Evolutionary conservation across 257 asterid species (phyloP), one percentile per base, ranked within the genome.

Genomic region (Ilex asprella): DNA sequence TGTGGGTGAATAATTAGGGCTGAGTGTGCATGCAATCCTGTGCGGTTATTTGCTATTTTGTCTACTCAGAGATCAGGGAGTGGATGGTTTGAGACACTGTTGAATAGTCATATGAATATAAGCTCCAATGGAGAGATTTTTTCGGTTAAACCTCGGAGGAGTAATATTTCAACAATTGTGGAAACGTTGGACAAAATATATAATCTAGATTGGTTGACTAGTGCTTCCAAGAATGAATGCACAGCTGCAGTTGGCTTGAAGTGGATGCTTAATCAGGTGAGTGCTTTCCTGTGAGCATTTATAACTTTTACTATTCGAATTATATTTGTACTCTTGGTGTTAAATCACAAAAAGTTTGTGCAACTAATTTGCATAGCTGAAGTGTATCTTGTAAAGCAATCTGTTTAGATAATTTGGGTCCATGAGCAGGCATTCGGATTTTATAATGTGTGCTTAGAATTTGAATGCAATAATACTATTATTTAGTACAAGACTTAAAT

Each of bases 221-320:
- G 99, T 64, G 97, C 99, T 66, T 83, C 97, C 16, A 89, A 87
- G 72, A 93, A 93, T 70, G 96, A 93, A 79, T 93, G 99, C 86
- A 89, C 96, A 0, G 91, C 99, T 69, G 99, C 99, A 4, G 86
- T 93, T 67, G 99, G 99, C 63, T 79, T 91, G 82, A 91, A 91
- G 76, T 87, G 97, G 97, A 91, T 91, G 97, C 85, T 91, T 65
- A 91, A 91, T 71, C 96, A 91, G 91, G 97, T 81, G 50, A 75
- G 75, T 67, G 39, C 58, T 67, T 63, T 64, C 10, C 41, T 35
- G 5, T 35, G 41, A 35, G 8, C 5, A 35, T 35, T 4, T 8
- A 35, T 8, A 8, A 8, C 2, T 4, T 35, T 35, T 35, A 8
- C 5, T 0, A 3, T 35, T 4, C 41, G 8, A 35, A 35, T 35